Conservation (phyloP, 176 grass and related monocot genomes). For the Juncus effusus region DNA sequence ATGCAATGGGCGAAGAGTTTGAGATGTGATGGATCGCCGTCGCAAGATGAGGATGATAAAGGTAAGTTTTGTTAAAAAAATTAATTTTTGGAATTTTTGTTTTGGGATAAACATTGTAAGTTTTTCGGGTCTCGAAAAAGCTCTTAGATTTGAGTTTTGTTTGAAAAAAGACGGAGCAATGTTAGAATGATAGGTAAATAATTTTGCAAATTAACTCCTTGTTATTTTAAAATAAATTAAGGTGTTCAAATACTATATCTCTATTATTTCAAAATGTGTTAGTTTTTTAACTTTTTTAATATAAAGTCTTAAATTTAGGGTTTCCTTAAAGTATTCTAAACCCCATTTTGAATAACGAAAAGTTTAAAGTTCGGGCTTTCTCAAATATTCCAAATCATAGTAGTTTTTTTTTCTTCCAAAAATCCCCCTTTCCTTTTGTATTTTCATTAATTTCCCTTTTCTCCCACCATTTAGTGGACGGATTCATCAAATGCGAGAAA, state of each 20-base stretch:
- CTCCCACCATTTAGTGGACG: constrained; percentile 52
- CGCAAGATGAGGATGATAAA: constrained; percentile 53
- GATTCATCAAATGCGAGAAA: constrained; percentile 98
- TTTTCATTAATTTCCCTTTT: neutral
- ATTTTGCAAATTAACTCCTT: no score
- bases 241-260: no score
- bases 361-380: neutral
- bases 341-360: no score
- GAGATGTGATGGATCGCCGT: constrained; percentile 60
- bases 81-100: constrained; percentile 1
- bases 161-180: neutral
- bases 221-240: no score
- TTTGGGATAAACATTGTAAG: neutral
- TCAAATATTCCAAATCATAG: neutral
- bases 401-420: constrained; percentile 4
- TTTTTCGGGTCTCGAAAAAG: neutral
- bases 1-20: constrained; percentile 81
- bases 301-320: no score
- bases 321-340: no score
- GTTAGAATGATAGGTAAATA: no score
- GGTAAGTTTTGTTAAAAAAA: constrained; percentile 32
- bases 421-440: neutral
- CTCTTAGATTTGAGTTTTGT: neutral
- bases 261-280: no score
- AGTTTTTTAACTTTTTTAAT: no score